These are phyloP conservation scores for Paraglomus occultum DNA, from an alignment of 192 early-diverging fungal genomes.

Conservation along the genomic window DNA sequence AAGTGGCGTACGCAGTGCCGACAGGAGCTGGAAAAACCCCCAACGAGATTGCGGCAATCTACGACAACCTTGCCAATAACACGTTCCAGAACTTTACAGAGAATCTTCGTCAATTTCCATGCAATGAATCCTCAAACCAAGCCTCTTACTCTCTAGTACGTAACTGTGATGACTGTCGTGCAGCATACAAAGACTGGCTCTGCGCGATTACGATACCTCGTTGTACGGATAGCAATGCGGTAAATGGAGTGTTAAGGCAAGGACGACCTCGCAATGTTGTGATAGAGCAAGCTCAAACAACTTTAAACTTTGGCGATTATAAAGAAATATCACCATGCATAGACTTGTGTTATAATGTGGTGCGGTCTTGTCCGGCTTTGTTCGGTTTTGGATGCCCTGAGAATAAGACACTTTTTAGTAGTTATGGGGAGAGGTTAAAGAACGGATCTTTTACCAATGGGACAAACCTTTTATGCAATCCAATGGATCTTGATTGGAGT, in stretches of 20 bases:
- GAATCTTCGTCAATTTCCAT: constrained; percentile 50
- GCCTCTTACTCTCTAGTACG: constrained; percentile 52
- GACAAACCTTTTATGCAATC: constrained; percentile 35
- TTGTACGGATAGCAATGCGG: constrained; percentile 41
- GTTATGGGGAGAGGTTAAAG: constrained; percentile 33
- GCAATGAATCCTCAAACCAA: constrained; percentile 32
- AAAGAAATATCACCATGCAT: constrained; percentile 55
- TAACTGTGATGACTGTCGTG: constrained; percentile 52
- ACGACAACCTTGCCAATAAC: constrained; percentile 42
- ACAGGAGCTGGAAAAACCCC: constrained; percentile 11
- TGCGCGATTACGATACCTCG: constrained; percentile 56
- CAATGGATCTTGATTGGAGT: constrained; percentile 30
- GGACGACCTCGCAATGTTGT: neutral
- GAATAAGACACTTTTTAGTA: constrained; percentile 39
- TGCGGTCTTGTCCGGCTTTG: constrained; percentile 57
- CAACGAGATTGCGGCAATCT: constrained; percentile 40
- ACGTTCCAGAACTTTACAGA: constrained; percentile 47
- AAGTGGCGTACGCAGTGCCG: constrained; percentile 57
- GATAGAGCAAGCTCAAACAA: neutral
- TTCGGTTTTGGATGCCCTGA: constrained; percentile 54
- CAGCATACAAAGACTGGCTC: constrained; percentile 56
- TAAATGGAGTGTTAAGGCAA: neutral
- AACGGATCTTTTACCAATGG: neutral
- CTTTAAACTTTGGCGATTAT: constrained; percentile 34
- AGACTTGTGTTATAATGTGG: constrained; percentile 55